These are phyloP conservation scores for Graphilbum fragrans DNA, from an alignment of 2,329 filamentous ascomycete species.

Conservation along the genomic window DNA sequence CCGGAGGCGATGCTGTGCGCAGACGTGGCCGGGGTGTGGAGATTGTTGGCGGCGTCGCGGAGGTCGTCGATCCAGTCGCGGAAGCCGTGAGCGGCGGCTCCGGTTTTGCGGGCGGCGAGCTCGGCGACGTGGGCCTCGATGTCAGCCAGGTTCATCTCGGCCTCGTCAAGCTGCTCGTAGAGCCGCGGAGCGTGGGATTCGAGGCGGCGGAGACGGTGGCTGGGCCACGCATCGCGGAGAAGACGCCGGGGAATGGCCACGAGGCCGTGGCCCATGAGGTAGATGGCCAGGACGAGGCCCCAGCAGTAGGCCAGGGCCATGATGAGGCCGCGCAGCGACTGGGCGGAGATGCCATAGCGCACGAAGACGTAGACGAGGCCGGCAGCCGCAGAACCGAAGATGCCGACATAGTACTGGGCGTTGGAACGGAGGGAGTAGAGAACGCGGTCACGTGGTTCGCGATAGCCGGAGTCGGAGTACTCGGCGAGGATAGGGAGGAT, in stretches of 20 bases:
- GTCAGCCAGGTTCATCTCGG: slow-evolving; percentile 66
- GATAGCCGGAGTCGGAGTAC: slow-evolving; percentile 88
- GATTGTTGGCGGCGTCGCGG: slow-evolving; percentile 53
- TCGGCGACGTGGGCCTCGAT: slow-evolving; percentile 72
- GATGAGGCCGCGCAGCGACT: slow-evolving; percentile 66
- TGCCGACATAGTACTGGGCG: slow-evolving; percentile 74
- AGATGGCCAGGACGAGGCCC: slow-evolving; percentile 84
- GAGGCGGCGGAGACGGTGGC: slow-evolving; percentile 58
- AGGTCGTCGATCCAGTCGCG: slow-evolving; percentile 96
- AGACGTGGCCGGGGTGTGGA: slow-evolving; percentile 28
- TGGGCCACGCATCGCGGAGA: slow-evolving; percentile 68
- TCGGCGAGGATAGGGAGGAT: slow-evolving; percentile 89
- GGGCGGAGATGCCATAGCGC: slow-evolving; percentile 59
- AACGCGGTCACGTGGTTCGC: slow-evolving; percentile 69
- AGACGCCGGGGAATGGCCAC: slow-evolving; percentile 79
- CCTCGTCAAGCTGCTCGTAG: slow-evolving; percentile 80
- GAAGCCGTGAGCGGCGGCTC: slow-evolving; percentile 55
- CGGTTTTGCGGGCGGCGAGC: slow-evolving; percentile 68
- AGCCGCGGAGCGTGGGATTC: slow-evolving; percentile 69
- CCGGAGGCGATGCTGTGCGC: slow-evolving; percentile 17
- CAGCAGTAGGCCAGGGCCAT: slow-evolving; percentile 95
- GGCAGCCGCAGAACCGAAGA: slow-evolving; percentile 56
- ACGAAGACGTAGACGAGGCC: slow-evolving; percentile 77
- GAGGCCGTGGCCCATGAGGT: slow-evolving; percentile 93
- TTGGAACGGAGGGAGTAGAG: slow-evolving; percentile 80